Evolutionary conservation across 2,329 filamentous ascomycete species (phyloP).

Genomic region (Cladobotryum mycophilum): DNA sequence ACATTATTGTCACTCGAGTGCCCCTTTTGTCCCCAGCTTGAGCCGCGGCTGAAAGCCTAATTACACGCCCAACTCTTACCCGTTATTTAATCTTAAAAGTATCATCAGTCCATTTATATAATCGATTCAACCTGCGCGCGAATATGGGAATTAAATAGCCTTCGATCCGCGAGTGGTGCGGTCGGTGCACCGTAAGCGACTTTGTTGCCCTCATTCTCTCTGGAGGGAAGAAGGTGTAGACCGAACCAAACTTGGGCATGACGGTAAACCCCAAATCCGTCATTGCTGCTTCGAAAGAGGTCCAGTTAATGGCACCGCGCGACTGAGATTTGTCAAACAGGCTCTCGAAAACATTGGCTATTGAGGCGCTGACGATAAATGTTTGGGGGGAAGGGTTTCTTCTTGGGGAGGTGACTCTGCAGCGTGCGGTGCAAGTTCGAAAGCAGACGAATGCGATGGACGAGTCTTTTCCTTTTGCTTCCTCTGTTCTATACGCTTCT

Average conservation of each 20-base stretch:
- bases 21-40: too few relatives aligned
- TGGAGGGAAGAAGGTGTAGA: conserved; percentile 34
- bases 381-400: conserved; percentile 1
- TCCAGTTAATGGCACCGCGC: conserved; percentile 29
- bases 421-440: conserved; percentile 20
- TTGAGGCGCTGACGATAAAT: conserved; percentile 33
- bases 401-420: not conserved
- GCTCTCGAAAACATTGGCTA: conserved; percentile 31
- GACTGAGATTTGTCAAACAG: conserved; percentile 26
- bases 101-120: conserved; percentile 4
- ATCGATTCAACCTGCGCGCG: conserved; percentile 24
- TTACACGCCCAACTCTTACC: too few relatives aligned
- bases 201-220: conserved; percentile 18
- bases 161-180: conserved; percentile 31
- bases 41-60: too few relatives aligned
- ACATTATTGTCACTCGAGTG: too few relatives aligned
- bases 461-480: conserved; percentile 40
- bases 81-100: not conserved
- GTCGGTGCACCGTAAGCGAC: conserved; percentile 31
- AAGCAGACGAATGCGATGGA: conserved; percentile 28
- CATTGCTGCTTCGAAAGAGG: conserved; percentile 35
- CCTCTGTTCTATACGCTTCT: conserved; percentile 26
- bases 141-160: conserved; percentile 23
- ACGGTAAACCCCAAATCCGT: conserved; percentile 36
- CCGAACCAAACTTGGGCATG: conserved; percentile 34